Conservation (phyloP, 2,329 filamentous ascomycete species). For the Ilyonectria robusta region DNA sequence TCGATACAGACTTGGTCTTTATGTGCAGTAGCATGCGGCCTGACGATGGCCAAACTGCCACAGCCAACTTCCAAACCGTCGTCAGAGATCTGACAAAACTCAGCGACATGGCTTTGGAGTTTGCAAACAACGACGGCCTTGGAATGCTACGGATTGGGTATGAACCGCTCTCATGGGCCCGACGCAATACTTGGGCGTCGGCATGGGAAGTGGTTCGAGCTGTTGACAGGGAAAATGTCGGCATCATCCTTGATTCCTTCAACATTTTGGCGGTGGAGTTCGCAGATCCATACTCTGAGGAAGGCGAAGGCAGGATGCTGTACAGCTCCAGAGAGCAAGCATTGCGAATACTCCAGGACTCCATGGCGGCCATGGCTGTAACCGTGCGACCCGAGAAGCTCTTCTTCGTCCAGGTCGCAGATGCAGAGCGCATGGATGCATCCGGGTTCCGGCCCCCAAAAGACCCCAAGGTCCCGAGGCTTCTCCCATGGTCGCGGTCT, state of each 20-base stretch:
- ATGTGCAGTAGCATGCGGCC: constrained; percentile 36
- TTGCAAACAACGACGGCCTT: constrained; percentile 20
- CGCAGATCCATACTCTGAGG: constrained; percentile 30
- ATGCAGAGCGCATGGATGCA: constrained; percentile 29
- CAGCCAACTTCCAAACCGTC: constrained; percentile 33
- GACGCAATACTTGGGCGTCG: constrained; percentile 34
- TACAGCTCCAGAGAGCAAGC: constrained; percentile 18
- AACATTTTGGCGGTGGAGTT: constrained; percentile 35
- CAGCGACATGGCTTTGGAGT: constrained; percentile 26
- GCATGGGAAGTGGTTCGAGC: constrained; percentile 36
- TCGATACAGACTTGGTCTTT: constrained; percentile 34
- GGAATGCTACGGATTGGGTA: constrained; percentile 34
- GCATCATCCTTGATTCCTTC: constrained; percentile 31
- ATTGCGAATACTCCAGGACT: constrained; percentile 25
- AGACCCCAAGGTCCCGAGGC: constrained; percentile 11
- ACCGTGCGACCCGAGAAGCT: constrained; percentile 30
- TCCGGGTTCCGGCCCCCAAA: constrained; percentile 6
- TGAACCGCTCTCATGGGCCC: constrained; percentile 34
- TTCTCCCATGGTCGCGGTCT: constrained; percentile 31
- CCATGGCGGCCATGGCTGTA: constrained; percentile 27
- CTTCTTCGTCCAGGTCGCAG: constrained; percentile 34
- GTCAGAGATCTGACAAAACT: constrained; percentile 26
- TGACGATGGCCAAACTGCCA: constrained; percentile 26
- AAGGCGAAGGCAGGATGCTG: constrained; percentile 28
- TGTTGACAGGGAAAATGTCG: constrained; percentile 34